Conservation (phyloP, 305 asterid species). For the Plantago coronopus region DNA sequence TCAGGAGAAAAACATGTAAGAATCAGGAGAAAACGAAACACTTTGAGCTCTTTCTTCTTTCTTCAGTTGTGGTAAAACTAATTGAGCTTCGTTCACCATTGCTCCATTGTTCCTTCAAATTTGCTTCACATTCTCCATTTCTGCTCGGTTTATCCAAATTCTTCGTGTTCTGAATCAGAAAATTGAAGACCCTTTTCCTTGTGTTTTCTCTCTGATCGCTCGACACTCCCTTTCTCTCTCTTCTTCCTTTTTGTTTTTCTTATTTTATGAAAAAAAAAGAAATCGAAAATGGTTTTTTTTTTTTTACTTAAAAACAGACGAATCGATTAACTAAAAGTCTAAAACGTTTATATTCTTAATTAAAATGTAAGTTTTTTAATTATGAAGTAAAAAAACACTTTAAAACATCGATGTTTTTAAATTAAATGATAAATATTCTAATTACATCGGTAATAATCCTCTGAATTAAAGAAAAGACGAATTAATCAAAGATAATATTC, state of each 20-base stretch:
- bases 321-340: too few species aligned
- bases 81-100: constrained; percentile 13
- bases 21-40: not conserved
- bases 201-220: constrained; percentile 20
- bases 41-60: not conserved
- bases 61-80: constrained; percentile 11
- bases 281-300: too few species aligned
- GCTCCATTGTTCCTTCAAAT: not conserved
- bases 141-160: not conserved
- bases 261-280: not conserved
- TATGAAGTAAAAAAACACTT: too few species aligned
- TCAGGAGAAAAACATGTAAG: not conserved
- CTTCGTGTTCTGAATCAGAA: constrained; percentile 7
- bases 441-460: too few species aligned
- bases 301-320: not conserved
- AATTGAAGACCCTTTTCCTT: constrained; percentile 15
- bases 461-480: too few species aligned
- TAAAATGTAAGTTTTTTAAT: too few species aligned
- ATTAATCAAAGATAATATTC: too few species aligned
- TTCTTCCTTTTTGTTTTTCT: constrained; percentile 15
- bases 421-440: too few species aligned
- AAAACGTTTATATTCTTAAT: too few species aligned
- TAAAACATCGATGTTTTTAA: too few species aligned
- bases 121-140: constrained; percentile 14
- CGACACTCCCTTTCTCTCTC: constrained; percentile 18